phyloP scores from a whole-genome alignment of 768 basidiomycete genomes.

The Mycena epipterygia region DNA sequence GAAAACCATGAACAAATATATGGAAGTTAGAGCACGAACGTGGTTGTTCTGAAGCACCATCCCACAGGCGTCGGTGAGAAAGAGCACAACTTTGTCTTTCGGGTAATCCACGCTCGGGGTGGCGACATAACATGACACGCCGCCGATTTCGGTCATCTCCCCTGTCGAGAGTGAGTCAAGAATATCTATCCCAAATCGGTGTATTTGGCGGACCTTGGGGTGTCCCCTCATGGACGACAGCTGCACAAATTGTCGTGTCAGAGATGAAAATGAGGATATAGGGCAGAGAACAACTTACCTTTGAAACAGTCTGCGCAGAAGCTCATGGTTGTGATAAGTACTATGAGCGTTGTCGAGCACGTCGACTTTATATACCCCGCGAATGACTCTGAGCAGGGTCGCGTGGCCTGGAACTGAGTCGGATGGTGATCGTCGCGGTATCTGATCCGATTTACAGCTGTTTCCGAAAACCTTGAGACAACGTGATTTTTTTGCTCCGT shows the following conservation, averaged over 20 bases:
- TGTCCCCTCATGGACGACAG: conserved; percentile 41
- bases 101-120: conserved; percentile 54
- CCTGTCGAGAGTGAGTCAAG: not conserved
- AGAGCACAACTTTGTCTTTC: conserved; percentile 57
- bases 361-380: too few relatives aligned
- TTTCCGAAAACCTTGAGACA: too few relatives aligned
- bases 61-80: conserved; percentile 56
- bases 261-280: too few relatives aligned
- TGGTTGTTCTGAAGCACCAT: conserved; percentile 48
- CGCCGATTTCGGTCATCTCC: conserved; percentile 48
- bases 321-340: too few relatives aligned
- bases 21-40: conserved; percentile 32
- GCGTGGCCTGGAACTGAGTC: too few relatives aligned
- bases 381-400: too few relatives aligned
- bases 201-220: conserved; percentile 17
- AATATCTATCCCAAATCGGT: too few relatives aligned
- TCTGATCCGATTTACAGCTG: too few relatives aligned
- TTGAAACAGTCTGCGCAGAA: conserved; percentile 46
- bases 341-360: too few relatives aligned
- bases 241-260: conserved; percentile 22
- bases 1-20: not conserved
- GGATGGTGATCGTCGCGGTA: too few relatives aligned
- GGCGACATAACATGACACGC: conserved; percentile 56
- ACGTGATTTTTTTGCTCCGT: too few relatives aligned
- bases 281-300: conserved; percentile 24